Conservation (phyloP, 2,329 filamentous ascomycete species). For the Fusarium torreyae region DNA sequence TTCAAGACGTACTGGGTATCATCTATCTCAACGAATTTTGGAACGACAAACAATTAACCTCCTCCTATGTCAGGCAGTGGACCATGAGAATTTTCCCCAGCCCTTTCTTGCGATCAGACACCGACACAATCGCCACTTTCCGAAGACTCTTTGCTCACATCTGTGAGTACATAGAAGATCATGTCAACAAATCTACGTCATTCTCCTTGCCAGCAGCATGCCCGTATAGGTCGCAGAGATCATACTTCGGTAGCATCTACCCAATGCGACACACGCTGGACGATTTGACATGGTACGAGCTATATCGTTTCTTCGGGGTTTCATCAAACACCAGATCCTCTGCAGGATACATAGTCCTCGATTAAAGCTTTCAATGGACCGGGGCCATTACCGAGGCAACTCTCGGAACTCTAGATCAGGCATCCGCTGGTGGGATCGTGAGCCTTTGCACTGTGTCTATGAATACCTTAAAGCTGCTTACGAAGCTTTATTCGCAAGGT, state of each 20-base stretch:
- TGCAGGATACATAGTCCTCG: not conserved
- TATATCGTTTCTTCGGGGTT: not conserved
- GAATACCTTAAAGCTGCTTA: slow-evolving; percentile 6
- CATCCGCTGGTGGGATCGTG: not conserved
- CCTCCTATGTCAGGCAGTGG: not conserved
- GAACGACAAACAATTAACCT: not conserved
- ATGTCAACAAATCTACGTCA: not conserved
- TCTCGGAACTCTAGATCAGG: not conserved
- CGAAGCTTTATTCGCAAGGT: not conserved
- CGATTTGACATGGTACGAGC: slow-evolving; percentile 2
- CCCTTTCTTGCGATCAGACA: rapidly evolving
- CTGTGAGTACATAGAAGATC: slow-evolving; percentile 1
- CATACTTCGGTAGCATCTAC: not conserved
- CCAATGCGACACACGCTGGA: not conserved
- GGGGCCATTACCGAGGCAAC: not conserved
- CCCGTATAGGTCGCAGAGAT: not conserved
- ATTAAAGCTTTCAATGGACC: not conserved
- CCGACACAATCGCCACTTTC: not conserved
- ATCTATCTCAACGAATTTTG: not conserved
- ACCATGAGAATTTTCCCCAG: not conserved
- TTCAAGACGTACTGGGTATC: slow-evolving; percentile 2
- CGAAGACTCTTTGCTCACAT: not conserved
- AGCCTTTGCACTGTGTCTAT: slow-evolving; percentile 7
- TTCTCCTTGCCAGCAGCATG: not conserved
- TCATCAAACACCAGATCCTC: not conserved